Evolutionary conservation across 345 rosid species (phyloP), one percentile per base, ranked within the genome.

Genomic region (Aurinia saxatilis): DNA sequence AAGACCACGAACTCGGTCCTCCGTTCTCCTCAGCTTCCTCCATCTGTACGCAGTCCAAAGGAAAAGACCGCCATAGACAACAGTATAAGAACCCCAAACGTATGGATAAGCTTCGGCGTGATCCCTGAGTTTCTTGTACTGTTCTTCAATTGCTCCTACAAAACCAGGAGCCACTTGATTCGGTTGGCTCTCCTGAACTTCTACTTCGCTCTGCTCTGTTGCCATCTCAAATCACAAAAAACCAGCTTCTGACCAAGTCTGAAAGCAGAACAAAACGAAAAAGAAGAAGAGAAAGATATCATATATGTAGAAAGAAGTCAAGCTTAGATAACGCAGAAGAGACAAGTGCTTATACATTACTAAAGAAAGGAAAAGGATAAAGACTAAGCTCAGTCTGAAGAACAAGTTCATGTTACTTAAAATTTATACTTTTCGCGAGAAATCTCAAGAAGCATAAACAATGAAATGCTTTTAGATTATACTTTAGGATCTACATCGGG

Each of bases 51-150:
- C 45, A 6, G 73, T 60, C 93, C 93, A 92, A 29, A 87, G 82
- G 51, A 63, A 80, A 14, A 90, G 80, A 51, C 90, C 90, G 6
- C 99, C 99, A 25, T 92, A 92, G 23, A 90, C 97, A 50, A 85
- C 74, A 2, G 77, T 80, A 48, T 89, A 92, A 0, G 98, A 92
- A 50, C 79, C 97, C 98, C 98, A 92, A 17, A 90, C 97, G 18
- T 81, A 92, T 3, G 95, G 97, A 60, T 81, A 91, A 41, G 90
- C 79, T 78, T 86, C 87, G 0, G 95, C 91, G 34, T 91, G 74
- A 75, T 88, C 95, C 67, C 73, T 88, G 49, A 82, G 75, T 67
- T 84, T 79, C 62, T 60, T 63, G 77, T 83, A 91, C 23, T 63
- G 82, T 29, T 73, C 80, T 47, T 76, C 81, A 16, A 82, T 77